Evolutionary conservation across 2,329 filamentous ascomycete genomes (phyloP), one percentile per base, ranked within the genome.

Genomic region (Shiraia sp.): DNA sequence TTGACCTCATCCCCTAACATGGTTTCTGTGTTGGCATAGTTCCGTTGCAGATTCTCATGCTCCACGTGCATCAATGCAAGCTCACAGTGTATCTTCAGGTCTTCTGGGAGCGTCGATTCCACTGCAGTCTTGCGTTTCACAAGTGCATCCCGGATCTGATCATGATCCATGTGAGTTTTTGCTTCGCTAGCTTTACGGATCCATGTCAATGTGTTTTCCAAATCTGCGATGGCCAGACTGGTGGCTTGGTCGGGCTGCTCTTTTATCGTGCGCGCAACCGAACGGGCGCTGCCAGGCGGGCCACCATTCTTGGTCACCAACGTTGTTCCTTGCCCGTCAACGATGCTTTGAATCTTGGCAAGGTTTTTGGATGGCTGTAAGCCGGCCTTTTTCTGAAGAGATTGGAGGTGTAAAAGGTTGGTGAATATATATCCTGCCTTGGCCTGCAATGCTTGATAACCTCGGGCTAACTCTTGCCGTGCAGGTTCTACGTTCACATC

Each of bases 41-140:
- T 61, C n/a, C 53, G 58, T 8, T 56, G 40, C 14, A 70, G 48
- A 16, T 58, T 37, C 40, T 70, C 66, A 19, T 69, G 66, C 35
- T 67, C 63, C 16, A 66, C 40, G 40, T 69, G 66, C 66, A 68
- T 67, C 12, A 70, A 47, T 2, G 56, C 67, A 14, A 58, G 40
- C 32, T 66, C 61, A 29, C 57, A 53, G 34, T 60, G 48, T 8
- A 56, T 32, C 36, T 54, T 59, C 9, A 67, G 40, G 3, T 54
- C 41, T 1, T 62, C 57, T 9, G 65, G 58, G 10, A 66, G 42
- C 10, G 42, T 47, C 19, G 46, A 40, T n/a, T 60, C 52, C 9
- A 68, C 25, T 1, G 55, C 53, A 10, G 39, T 46, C 9, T 50
- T 51, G 2, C 64, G 58, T 31, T 59, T 62, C 13, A 67, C 57